Base-by-base conservation (phyloP, 345 rosid species). In the Excoecaria agallocha region DNA sequence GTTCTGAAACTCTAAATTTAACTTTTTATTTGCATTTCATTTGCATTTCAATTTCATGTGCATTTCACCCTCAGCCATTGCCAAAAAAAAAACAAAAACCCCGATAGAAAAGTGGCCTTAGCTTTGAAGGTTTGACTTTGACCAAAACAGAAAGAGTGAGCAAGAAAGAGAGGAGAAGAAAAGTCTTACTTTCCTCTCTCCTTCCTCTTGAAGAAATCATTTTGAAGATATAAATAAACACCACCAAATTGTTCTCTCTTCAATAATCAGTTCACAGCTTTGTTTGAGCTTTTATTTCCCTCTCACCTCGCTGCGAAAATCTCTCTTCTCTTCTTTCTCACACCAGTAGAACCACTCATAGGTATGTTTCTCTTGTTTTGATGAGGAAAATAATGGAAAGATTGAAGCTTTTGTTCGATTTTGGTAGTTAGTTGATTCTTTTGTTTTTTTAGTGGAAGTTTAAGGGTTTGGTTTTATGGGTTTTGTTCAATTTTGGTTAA, bases 161-260 rank as follows among this genome's bases (percentile, higher is more conserved):
- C 57, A 43, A 64, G 76, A 67, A 55, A 22, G 64, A 35, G 72
- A 64, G 82, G 48, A 56, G 87, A 89, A 87, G 91, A 87, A 81
- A 84, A 85, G 84, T 78, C 86, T 37, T 80, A 72, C 85, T 88
- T 90, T 91, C 97, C 91, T 85, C 79, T 68, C 87, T 79, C 81
- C 88, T 87, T 86, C 97, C 81, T 78, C 74, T 8, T 30, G 55
- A 72, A 57, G 68, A 38, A 65, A 82, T 30, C 56, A 15, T 35
- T 70, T 69, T 41, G 20, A 35, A 68, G 50, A 51, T 55, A 79
- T 70, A 81, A 83, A 71, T 30, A 30, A 30, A 30, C 30, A 71
- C 25, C 48, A 50, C 70, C 82, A 73, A 13, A 43, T 58, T 74
- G 64, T 56, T 25, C 52, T 37, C 58, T 37, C 52, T 67, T 15